Evolutionary conservation across 2,329 filamentous ascomycete genomes (phyloP).

Genomic region (Claviceps lovelessii): DNA sequence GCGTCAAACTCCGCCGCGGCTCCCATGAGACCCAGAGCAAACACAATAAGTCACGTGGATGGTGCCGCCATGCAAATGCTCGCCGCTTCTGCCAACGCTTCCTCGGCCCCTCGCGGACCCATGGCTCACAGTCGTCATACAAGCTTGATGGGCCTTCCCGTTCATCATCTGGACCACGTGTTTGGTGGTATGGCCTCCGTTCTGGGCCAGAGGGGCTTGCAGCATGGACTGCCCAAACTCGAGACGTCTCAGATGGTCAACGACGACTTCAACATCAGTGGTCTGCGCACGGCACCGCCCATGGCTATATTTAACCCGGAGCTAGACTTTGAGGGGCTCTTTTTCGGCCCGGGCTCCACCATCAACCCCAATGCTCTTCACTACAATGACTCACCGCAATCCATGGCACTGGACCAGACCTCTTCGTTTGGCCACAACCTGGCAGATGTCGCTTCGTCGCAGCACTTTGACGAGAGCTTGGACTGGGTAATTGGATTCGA

Average conservation of each 20-base stretch:
- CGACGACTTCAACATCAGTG: slow-evolving; percentile 46
- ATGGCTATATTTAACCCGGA: slow-evolving; percentile 49
- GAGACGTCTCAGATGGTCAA: slow-evolving; percentile 59
- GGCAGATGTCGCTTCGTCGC: slow-evolving; percentile 41
- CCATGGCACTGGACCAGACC: slow-evolving; percentile 45
- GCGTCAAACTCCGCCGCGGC: slow-evolving; percentile 32
- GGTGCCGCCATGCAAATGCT: slow-evolving; percentile 59
- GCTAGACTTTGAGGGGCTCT: slow-evolving; percentile 30
- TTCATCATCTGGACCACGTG: slow-evolving; percentile 44
- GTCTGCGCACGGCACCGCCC: slow-evolving; percentile 65
- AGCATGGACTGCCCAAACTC: slow-evolving; percentile 62
- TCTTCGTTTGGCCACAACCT: slow-evolving; percentile 46
- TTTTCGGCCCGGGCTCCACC: slow-evolving; percentile 54
- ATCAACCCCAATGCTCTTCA: slow-evolving; percentile 66
- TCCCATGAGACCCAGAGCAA: slow-evolving; percentile 74
- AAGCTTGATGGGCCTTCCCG: slow-evolving; percentile 55
- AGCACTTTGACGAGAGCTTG: slow-evolving; percentile 61
- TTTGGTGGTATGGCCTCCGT: slow-evolving; percentile 60
- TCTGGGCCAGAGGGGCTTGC: slow-evolving; percentile 50
- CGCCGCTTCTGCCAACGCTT: slow-evolving; percentile 39
- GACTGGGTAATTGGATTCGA: slow-evolving; percentile 76
- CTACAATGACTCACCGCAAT: slow-evolving; percentile 64
- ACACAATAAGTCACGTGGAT: slow-evolving; percentile 92
- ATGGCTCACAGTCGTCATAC: slow-evolving; percentile 56
- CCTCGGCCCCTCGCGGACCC: slow-evolving; percentile 27